Evolutionary conservation across 2,329 filamentous ascomycete genomes (phyloP), one percentile per base, ranked within the genome.

Genomic region (Ascocoryne sarcoides): DNA sequence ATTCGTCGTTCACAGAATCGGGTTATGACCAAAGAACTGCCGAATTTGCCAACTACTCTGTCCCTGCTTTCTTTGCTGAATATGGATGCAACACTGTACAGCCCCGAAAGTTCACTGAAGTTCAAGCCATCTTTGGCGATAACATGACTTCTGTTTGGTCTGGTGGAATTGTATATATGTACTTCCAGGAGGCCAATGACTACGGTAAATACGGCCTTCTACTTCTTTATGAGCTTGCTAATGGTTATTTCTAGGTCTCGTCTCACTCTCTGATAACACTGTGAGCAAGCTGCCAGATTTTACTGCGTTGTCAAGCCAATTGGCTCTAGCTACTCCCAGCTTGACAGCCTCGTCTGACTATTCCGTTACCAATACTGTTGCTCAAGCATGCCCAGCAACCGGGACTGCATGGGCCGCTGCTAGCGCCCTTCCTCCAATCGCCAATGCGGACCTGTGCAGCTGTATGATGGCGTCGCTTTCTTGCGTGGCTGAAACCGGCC

Each of bases 141-240:
- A 61, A 88, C 45, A 98, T 98, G 92, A 84, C 79, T 19, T 64
- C 65, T 8, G 86, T 95, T 58, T 92, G 92, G 78, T 93, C 85
- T 42, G 92, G 92, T 55, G 92, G 90, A 66, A 95, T 98, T 52
- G 88, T 96, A 62, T 98, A 96, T 76, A 94, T 95, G 87, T 98
- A 92, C 71, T 90, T 88, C 69, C 75, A 95, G 69, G 89, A 95
- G 64, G 69, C 62, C 45, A 96, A 96, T 69, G 70, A 95, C 62
- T 98, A 86, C 59, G 92, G 84, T 74, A 65, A 53, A 69, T 56
- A 36, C 8, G 3, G 4, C 21, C 9, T 10, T 7, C 14, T 3
- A 3, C 23, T 18, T 10, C n/a, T 16, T 12, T 12, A 10, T 4
- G 15, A 14, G 17, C 32, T 32, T 30, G 37, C 48, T 55, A 48